Evolutionary conservation across 2,329 filamentous ascomycete genomes (phyloP).

Genomic region (Verticillium dahliae): DNA sequence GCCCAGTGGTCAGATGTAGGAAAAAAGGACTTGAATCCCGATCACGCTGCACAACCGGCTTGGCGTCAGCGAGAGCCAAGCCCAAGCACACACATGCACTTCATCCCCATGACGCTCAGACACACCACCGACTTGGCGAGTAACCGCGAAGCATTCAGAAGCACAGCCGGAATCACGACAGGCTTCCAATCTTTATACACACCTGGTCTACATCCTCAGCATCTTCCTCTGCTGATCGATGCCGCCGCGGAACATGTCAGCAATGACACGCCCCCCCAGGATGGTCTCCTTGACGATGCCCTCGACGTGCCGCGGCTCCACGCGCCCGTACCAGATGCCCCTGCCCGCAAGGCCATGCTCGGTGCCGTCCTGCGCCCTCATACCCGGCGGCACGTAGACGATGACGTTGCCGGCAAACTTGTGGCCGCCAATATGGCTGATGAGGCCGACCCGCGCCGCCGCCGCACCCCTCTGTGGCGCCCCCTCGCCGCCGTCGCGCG

Average conservation of each 20-base stretch:
- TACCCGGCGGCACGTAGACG: conserved; percentile 62
- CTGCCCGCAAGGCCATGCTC: conserved; percentile 58
- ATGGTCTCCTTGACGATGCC: conserved; percentile 70
- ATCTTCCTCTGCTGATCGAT: conserved; percentile 51
- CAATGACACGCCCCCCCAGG: conserved; percentile 57
- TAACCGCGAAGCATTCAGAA: neutral
- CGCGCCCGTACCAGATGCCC: conserved; percentile 77
- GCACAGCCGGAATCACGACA: neutral
- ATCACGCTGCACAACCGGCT: too few species aligned
- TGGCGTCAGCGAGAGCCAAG: too few species aligned
- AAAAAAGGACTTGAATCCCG: too few species aligned
- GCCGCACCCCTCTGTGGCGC: conserved; percentile 9
- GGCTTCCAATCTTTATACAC: neutral
- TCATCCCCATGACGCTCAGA: too few species aligned
- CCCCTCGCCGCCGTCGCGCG: conserved; percentile 3
- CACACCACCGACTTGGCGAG: too few species aligned
- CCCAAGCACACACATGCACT: too few species aligned
- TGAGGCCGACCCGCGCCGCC: conserved; percentile 58
- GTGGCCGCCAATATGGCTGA: conserved; percentile 78
- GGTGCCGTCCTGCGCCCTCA: conserved; percentile 30
- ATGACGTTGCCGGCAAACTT: conserved; percentile 84
- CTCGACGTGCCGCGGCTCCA: conserved; percentile 69
- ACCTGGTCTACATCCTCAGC: conserved; percentile 26
- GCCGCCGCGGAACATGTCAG: conserved; percentile 66
- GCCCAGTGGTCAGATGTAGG: too few species aligned